Percentiles rank a stretch among this genome's conserved stretches.
Evolutionary conservation across 345 rosid species (phyloP).

Genomic region (Ceriops decandra): DNA sequence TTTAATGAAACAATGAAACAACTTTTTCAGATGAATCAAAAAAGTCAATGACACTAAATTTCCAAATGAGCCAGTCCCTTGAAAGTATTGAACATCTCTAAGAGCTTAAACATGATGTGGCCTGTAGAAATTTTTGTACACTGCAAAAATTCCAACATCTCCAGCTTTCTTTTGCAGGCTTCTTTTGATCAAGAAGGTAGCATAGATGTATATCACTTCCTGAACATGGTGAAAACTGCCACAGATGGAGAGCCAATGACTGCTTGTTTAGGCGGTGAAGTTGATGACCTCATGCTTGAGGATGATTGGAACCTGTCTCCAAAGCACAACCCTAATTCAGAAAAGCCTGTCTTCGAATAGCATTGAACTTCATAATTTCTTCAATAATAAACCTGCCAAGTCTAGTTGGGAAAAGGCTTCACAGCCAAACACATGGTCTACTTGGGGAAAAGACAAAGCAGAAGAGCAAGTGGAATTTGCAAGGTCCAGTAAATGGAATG

Average conservation of each 20-base stretch:
- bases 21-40: too few relatives aligned
- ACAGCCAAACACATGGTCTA: conserved; percentile 24
- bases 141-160: background rate
- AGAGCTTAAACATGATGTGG: too few relatives aligned
- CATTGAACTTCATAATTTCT: conserved; percentile 32
- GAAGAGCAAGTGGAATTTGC: conserved; percentile 8
- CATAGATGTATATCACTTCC: conserved; percentile 65
- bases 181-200: conserved; percentile 36
- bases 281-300: conserved; percentile 50
- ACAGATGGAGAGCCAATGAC: conserved; percentile 29
- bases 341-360: conserved; percentile 61
- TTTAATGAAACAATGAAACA: too few relatives aligned
- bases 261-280: conserved; percentile 73
- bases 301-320: conserved; percentile 75
- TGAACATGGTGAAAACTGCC: conserved; percentile 60
- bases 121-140: background rate
- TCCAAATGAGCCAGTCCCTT: too few relatives aligned
- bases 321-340: conserved; percentile 45
- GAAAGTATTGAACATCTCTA: too few relatives aligned
- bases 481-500: conserved; percentile 11
- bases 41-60: too few relatives aligned
- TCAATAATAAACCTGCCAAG: background rate
- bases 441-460: background rate
- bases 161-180: conserved; percentile 39
- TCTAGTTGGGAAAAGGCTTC: background rate